Base-by-base conservation (phyloP, 2,329 filamentous ascomycete species). In the Fusarium sp. region DNA sequence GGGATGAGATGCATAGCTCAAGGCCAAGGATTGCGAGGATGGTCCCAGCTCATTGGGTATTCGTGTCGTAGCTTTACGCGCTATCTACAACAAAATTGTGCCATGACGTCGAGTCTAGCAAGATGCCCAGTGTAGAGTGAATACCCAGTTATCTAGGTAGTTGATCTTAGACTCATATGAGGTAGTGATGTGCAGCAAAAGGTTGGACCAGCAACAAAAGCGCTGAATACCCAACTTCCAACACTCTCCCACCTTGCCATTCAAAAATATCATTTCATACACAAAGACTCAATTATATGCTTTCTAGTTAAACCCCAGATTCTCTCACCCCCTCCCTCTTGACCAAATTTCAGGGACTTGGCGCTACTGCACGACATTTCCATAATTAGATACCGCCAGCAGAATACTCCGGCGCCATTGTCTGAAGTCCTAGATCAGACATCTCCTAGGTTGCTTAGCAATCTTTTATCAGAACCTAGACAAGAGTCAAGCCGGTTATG, bases 281-380 rank as follows among this genome's bases (percentile, higher is more conserved):
- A 19, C 15, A 13, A 17, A 25, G 23, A 25, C 23, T 25, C 23
- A 25, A 6, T 25, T 8, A 19, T 3, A 10, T 23, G 35, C n/a
- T 39, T 15, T 17, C 10, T 32, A 41, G 8, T 17, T 25, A 13
- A 55, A 57, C 61, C 56, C 47, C 56, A 29, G 61, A 48, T 57
- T 58, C 38, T 17, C 44, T 27, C 15, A 11, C 36, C 44, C 31
- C 15, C 19, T 49, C 31, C 15, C 19, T 49, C 41, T 64, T 25
- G 45, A 47, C 27, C 47, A 37, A 55, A 46, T 49, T 42, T 46
- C 43, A 45, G 46, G 61, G 48, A 44, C 51, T 56, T 51, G 53
- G 47, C 61, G 43, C 61, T 64, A 64, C 61, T 63, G 61, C 61
- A 65, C 37, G 51, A 57, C 57, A 65, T 56, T 65, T 64, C 61